phyloP scores from a whole-genome alignment of 208 protist genomes.

The Angomonas deanei region DNA sequence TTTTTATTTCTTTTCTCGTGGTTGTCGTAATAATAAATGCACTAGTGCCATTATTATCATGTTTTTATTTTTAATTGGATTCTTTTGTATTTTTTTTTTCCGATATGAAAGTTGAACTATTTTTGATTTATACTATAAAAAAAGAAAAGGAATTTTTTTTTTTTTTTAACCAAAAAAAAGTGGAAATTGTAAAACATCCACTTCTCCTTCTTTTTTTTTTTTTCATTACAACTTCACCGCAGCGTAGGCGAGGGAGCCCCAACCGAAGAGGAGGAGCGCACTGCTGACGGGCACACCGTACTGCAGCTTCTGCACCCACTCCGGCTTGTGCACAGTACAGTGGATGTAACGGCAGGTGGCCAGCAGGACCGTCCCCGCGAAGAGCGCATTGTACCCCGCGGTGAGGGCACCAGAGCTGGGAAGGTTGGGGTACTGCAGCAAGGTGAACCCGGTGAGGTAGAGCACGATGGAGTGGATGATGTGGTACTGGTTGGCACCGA shows the following conservation, averaged over 20 bases:
- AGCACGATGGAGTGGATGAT: constrained; percentile 49
- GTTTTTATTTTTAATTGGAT: too few relatives aligned
- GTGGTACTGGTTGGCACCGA: constrained; percentile 59
- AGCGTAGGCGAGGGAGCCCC: constrained; percentile 17
- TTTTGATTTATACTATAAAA: background rate
- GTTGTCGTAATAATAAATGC: too few relatives aligned
- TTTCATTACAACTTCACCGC: background rate
- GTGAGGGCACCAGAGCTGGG: constrained; percentile 18
- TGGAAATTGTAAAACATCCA: background rate
- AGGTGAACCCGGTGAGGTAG: constrained; percentile 1
- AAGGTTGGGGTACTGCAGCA: constrained; percentile 16
- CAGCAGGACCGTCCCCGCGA: constrained; percentile 20
- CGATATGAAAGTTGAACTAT: background rate
- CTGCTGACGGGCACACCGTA: constrained; percentile 13
- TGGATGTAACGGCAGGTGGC: constrained; percentile 32
- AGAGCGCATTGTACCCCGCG: constrained; percentile 31
- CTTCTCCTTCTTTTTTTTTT: background rate
- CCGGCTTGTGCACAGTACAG: constrained; percentile 36
- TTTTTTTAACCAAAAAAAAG: constrained; percentile 9
- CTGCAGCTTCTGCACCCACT: constrained; percentile 23
- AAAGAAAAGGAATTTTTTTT: constrained; percentile 2
- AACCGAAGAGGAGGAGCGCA: constrained; percentile 26
- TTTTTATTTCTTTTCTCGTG: too few relatives aligned
- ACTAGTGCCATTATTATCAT: too few relatives aligned
- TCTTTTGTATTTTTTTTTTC: too few relatives aligned